Evolutionary conservation across 2,329 filamentous ascomycete genomes (phyloP).

Genomic region (Fusarium buxicola): DNA sequence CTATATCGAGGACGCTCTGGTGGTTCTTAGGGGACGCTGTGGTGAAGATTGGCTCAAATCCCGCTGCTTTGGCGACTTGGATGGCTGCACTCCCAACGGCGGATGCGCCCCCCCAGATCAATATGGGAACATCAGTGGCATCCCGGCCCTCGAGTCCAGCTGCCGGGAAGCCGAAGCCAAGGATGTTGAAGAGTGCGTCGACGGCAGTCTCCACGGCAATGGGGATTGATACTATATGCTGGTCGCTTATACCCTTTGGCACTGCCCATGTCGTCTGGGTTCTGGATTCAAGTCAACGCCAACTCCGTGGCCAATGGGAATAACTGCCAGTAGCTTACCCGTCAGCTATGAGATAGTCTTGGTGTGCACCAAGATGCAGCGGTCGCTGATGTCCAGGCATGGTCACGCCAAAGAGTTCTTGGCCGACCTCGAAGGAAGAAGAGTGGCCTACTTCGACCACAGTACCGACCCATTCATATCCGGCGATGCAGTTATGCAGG

Average conservation of each 20-base stretch:
- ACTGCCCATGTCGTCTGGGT: no score
- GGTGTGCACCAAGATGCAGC: slow-evolving; percentile 23
- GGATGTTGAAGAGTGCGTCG: slow-evolving; percentile 9
- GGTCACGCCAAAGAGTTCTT: slow-evolving; percentile 23
- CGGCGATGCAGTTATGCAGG: slow-evolving; percentile 13
- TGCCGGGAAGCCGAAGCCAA: neutral
- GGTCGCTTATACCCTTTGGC: slow-evolving; percentile 12
- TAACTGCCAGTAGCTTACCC: no score
- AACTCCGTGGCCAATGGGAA: no score
- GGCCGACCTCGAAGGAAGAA: slow-evolving; percentile 6
- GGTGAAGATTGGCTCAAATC: slow-evolving; percentile 10
- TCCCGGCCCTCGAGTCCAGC: neutral
- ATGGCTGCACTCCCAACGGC: slow-evolving; percentile 17
- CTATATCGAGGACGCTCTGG: neutral
- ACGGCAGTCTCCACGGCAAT: neutral
- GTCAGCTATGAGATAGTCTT: slow-evolving; percentile 24
- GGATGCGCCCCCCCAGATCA: slow-evolving; percentile 20
- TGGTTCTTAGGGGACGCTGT: slow-evolving; percentile 25
- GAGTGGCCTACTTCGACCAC: slow-evolving; percentile 1
- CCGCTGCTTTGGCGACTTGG: slow-evolving; percentile 19
- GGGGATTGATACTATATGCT: neutral
- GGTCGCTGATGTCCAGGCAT: slow-evolving; percentile 17
- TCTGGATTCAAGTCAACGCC: no score
- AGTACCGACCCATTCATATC: slow-evolving; percentile 23
- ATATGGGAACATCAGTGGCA: neutral